Conservation (phyloP, 805 yeast genomes). For the Candida patagonica region DNA sequence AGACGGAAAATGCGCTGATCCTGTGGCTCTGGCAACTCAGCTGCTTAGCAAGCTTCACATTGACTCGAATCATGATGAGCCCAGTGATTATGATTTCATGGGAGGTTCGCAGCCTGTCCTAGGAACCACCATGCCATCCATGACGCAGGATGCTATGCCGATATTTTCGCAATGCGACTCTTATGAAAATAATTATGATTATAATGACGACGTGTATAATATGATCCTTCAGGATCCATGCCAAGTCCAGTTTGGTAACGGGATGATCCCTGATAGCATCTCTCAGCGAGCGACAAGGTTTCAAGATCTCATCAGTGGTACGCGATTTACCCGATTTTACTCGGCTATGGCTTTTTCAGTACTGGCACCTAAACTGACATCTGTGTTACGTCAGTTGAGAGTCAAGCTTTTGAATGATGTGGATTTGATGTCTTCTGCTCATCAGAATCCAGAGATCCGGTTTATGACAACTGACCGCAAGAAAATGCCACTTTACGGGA, state of each 20-base stretch:
- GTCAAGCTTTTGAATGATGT: slow-evolving; percentile 23
- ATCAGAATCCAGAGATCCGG: slow-evolving; percentile 9
- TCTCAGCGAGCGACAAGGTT: slow-evolving; percentile 15
- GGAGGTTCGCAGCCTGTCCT: slow-evolving; percentile 10
- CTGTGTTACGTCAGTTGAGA: slow-evolving; percentile 37
- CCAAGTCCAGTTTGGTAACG: slow-evolving; percentile 34
- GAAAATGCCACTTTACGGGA: slow-evolving; percentile 18
- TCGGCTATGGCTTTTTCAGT: slow-evolving; percentile 36
- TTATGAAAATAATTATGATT: neutral
- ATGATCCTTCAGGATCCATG: slow-evolving; percentile 44
- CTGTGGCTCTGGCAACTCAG: slow-evolving; percentile 41
- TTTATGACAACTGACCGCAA: slow-evolving; percentile 17
- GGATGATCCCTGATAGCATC: slow-evolving; percentile 12
- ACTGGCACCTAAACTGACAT: slow-evolving; percentile 33
- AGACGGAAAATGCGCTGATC: slow-evolving; percentile 45
- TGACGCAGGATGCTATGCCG: neutral
- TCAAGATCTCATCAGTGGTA: slow-evolving; percentile 28
- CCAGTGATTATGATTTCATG: slow-evolving; percentile 1
- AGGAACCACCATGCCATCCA: neutral
- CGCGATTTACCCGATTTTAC: slow-evolving; percentile 44
- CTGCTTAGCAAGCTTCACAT: slow-evolving; percentile 28
- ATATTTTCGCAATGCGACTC: slow-evolving; percentile 6
- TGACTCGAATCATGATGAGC: slow-evolving; percentile 22
- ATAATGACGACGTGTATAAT: slow-evolving; percentile 11
- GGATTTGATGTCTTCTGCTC: slow-evolving; percentile 11